Evolutionary conservation across 2,329 filamentous ascomycete genomes (phyloP), one percentile per base, ranked within the genome.

Genomic region (Sclerotinia trifoliorum): DNA sequence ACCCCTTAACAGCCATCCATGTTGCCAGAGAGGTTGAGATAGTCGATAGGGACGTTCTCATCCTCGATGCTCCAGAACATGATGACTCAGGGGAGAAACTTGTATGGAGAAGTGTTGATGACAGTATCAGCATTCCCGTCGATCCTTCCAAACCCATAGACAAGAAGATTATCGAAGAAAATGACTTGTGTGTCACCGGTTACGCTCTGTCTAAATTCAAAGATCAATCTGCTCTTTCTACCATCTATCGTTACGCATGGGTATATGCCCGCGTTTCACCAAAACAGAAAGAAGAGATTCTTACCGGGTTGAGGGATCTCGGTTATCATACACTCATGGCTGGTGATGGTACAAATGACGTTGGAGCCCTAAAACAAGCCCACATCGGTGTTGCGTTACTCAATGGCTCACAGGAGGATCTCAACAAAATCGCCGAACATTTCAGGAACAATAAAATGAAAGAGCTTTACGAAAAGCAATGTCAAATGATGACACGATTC

Each of bases 281-380:
- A 11, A 97, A 97, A 84, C 95, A 99, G 77, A 99, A 99, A 83
- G 95, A 99, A 80, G 94, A 98, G 66, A 98, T 99, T 76, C 85
- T 99, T n/a, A 86, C 97, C 29, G 95, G 95, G 49, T 87, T 98
- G 71, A 97, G 97, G 82, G 94, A 97, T 76, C 91, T 93, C 81
- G 95, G 95, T 62, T 99, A 99, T 82, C 97, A 95, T 70, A 99
- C 95, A 42, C 86, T 99, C 71, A 99, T 99, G 95, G 96, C 94
- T 75, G 95, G 95, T 80, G 95, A 99, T 77, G 95, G 95, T 72
- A 99, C 95, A 67, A 99, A 99, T 79, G 95, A 99, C 77, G 95
- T 99, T 67, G 95, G 95, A 72, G 95, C 95, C 56, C 83, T 99
- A 77, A 99, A 99, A 84, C 95, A 99, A 81, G 95, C 95, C 52